Conservation (phyloP, 768 basidiomycete genomes). For the Calvatia gigantea region DNA sequence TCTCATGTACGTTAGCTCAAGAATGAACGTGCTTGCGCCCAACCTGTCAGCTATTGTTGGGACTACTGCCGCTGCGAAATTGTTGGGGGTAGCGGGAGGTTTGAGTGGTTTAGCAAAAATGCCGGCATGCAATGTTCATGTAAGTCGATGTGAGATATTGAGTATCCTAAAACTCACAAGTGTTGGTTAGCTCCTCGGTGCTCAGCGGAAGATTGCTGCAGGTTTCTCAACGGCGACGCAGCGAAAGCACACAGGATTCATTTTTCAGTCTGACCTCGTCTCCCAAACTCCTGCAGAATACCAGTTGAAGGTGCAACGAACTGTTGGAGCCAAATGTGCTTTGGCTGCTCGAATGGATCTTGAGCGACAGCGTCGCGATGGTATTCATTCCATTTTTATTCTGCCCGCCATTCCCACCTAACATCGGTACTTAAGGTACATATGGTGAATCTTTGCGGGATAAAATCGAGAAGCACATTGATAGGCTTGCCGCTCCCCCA, state of each 20-base stretch:
- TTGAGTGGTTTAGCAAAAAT: conserved; percentile 87
- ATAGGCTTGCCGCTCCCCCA: conserved; percentile 89
- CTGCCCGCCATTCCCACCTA: neutral
- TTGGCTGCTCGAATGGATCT: conserved; percentile 92
- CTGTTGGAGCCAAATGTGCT: conserved; percentile 88
- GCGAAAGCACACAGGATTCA: conserved; percentile 92
- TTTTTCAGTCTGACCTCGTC: conserved; percentile 91
- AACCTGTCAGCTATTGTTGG: conserved; percentile 98
- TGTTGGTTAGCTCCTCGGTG: conserved; percentile 77
- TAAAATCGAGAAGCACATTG: conserved; percentile 91
- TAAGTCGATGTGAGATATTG: conserved; percentile 34
- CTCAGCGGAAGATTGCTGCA: conserved; percentile 87
- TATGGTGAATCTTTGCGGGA: conserved; percentile 80
- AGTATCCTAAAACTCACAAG: neutral
- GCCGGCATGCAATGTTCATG: conserved; percentile 94
- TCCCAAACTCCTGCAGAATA: conserved; percentile 85
- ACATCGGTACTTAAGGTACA: conserved; percentile 39
- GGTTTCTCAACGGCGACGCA: conserved; percentile 89
- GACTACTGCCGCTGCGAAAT: conserved; percentile 96
- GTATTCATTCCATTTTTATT: conserved; percentile 35
- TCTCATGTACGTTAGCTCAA: conserved; percentile 98
- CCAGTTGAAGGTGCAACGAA: conserved; percentile 88
- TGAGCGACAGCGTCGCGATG: conserved; percentile 79
- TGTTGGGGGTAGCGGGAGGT: conserved; percentile 96
- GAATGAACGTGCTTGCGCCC: conserved; percentile 98